These are phyloP conservation scores for Atkinsonella texensis DNA, from an alignment of 2,329 filamentous ascomycete species.

Conservation along the genomic window DNA sequence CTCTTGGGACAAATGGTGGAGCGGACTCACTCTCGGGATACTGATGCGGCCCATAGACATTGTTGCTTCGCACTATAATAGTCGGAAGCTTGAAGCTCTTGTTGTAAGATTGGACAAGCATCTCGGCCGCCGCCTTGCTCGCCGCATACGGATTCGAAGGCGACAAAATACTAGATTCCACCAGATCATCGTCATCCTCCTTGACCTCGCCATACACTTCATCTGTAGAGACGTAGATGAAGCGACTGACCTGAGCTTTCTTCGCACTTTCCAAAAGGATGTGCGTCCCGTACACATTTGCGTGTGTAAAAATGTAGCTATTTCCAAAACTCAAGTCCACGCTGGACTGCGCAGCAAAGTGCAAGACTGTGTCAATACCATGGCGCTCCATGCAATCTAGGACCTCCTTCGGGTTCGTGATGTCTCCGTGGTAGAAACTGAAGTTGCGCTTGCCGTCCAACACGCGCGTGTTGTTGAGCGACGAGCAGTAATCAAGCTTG, in stretches of 20 bases:
- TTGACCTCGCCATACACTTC: conserved; percentile 77
- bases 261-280: conserved; percentile 67
- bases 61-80: conserved; percentile 73
- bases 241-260: conserved; percentile 56
- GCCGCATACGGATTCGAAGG: conserved; percentile 77
- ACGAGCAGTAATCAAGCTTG: conserved; percentile 74
- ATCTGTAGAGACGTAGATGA: conserved; percentile 75
- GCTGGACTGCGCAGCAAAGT: conserved; percentile 78
- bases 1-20: background rate
- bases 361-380: conserved; percentile 68
- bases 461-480: conserved; percentile 64
- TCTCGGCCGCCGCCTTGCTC: conserved; percentile 71
- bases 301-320: conserved; percentile 69
- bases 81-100: conserved; percentile 72
- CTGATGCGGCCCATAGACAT: conserved; percentile 76
- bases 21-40: conserved; percentile 61
- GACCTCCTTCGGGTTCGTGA: conserved; percentile 59
- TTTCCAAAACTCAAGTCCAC: conserved; percentile 76
- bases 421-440: conserved; percentile 67
- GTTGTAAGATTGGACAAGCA: conserved; percentile 77
- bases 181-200: conserved; percentile 56
- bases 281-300: conserved; percentile 76
- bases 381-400: conserved; percentile 58
- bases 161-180: conserved; percentile 61
- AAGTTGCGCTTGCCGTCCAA: conserved; percentile 61